phyloP scores from a whole-genome alignment of 1,284 basidiomycete species.

The Trichosporon ovoides region DNA sequence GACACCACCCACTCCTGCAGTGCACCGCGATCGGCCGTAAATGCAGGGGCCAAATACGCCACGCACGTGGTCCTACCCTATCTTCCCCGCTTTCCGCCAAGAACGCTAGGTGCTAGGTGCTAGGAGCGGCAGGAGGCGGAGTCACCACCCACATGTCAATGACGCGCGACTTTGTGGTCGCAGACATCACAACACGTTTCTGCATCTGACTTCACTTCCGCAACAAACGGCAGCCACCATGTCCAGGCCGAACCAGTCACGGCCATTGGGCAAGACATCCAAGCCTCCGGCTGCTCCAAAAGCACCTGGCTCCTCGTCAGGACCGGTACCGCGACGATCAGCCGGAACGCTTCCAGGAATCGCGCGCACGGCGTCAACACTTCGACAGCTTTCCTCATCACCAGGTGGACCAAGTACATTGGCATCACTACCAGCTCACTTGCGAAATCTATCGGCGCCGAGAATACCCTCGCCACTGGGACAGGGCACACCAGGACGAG shows the following conservation, averaged over 20 bases:
- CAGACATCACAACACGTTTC: background rate
- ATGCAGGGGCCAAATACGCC: background rate
- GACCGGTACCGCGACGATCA: conserved; percentile 29
- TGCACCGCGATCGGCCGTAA: background rate
- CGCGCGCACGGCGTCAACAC: conserved; percentile 45
- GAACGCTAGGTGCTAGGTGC: too few relatives aligned
- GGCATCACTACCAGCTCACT: conserved; percentile 42
- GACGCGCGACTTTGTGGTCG: background rate
- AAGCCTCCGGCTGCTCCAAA: conserved; percentile 29
- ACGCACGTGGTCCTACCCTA: background rate
- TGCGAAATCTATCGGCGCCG: conserved; percentile 42
- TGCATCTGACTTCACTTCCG: background rate
- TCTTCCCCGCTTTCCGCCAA: background rate
- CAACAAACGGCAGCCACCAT: conserved; percentile 22
- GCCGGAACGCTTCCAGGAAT: conserved; percentile 41
- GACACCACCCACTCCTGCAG: too few relatives aligned
- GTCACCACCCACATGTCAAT: background rate
- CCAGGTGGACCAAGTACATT: conserved; percentile 16
- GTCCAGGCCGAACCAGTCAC: conserved; percentile 38
- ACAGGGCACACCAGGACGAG: conserved; percentile 43
- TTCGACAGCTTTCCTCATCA: conserved; percentile 34
- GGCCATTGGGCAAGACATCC: conserved; percentile 31
- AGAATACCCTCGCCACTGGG: conserved; percentile 46
- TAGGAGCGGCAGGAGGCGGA: background rate
- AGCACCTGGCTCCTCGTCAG: background rate